phyloP scores from a whole-genome alignment of 768 basidiomycete species.

The Ramaria sp. region DNA sequence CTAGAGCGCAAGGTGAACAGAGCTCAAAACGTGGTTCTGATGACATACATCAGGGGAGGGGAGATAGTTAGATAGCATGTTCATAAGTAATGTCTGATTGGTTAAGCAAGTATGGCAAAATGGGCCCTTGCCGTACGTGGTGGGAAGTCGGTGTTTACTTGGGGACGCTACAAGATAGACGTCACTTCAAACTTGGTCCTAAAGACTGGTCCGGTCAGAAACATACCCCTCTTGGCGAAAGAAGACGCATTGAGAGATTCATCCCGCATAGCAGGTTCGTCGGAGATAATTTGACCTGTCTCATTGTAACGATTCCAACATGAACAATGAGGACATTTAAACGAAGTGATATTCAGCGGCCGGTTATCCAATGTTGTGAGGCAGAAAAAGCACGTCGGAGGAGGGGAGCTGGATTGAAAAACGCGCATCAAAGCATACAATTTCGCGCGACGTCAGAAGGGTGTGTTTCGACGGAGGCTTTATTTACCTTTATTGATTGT shows the following conservation, averaged over 20 bases:
- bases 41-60: conserved; percentile 61
- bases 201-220: background rate
- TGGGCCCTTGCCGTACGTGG: conserved; percentile 36
- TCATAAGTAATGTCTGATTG: conserved; percentile 83
- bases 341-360: conserved; percentile 41
- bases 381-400: conserved; percentile 60
- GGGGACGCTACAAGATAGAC: conserved; percentile 40
- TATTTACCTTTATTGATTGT: background rate
- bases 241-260: conserved; percentile 56
- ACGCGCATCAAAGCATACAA: conserved; percentile 2
- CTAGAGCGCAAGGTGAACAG: conserved; percentile 26
- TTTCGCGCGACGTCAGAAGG: background rate
- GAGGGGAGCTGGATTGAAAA: conserved; percentile 2
- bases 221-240: conserved; percentile 63
- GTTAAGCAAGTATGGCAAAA: conserved; percentile 87
- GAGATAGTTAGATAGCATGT: conserved; percentile 83
- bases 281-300: conserved; percentile 67
- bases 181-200: background rate
- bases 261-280: conserved; percentile 79
- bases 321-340: conserved; percentile 53
- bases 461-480: background rate
- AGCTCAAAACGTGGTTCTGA: background rate
- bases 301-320: conserved; percentile 70
- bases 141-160: conserved; percentile 57
- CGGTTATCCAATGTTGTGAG: conserved; percentile 29